A percentile compares a stretch with the other conserved stretches of the same genome.
Conservation (phyloP, 768 basidiomycete species). For the Fomitopsis serialis region DNA sequence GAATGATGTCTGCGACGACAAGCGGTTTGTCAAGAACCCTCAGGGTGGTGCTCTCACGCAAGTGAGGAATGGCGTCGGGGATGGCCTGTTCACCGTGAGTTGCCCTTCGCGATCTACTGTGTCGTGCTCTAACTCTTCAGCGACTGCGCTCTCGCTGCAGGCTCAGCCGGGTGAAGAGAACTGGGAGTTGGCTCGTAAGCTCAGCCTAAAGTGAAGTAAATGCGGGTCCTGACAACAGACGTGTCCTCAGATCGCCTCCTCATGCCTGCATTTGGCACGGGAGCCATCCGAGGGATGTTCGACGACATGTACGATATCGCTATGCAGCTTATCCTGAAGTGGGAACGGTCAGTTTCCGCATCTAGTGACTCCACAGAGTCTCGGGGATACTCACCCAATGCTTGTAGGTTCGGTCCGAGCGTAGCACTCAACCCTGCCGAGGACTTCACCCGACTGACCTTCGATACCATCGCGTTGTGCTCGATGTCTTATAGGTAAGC, state of each 20-base stretch:
- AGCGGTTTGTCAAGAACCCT: slow-evolving; percentile 35
- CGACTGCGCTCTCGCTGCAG: slow-evolving; percentile 1
- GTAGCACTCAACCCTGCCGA: slow-evolving; percentile 36
- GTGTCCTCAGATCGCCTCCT: slow-evolving; percentile 30
- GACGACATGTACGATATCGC: slow-evolving; percentile 42
- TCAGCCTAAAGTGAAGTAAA: background rate
- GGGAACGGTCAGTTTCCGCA: slow-evolving; percentile 28
- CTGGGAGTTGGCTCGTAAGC: slow-evolving; percentile 42
- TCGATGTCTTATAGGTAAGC: slow-evolving; percentile 35
- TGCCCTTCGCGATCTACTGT: background rate
- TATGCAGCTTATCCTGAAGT: slow-evolving; percentile 38
- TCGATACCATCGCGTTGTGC: slow-evolving; percentile 42
- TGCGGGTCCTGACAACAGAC: background rate
- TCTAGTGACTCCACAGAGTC: background rate
- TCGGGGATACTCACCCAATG: background rate
- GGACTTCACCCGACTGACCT: slow-evolving; percentile 43
- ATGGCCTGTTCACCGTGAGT: slow-evolving; percentile 37
- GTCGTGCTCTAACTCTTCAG: background rate
- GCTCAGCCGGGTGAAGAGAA: slow-evolving; percentile 38
- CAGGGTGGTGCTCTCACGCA: slow-evolving; percentile 26
- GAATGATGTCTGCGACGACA: slow-evolving; percentile 39
- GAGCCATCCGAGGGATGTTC: slow-evolving; percentile 40
- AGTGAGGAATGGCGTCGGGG: slow-evolving; percentile 33
- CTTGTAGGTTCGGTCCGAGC: slow-evolving; percentile 35
- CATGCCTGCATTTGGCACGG: slow-evolving; percentile 38